phyloP scores from a whole-genome alignment of 371 early-diverging fungal species.

The Rhizopus microsporus region DNA sequence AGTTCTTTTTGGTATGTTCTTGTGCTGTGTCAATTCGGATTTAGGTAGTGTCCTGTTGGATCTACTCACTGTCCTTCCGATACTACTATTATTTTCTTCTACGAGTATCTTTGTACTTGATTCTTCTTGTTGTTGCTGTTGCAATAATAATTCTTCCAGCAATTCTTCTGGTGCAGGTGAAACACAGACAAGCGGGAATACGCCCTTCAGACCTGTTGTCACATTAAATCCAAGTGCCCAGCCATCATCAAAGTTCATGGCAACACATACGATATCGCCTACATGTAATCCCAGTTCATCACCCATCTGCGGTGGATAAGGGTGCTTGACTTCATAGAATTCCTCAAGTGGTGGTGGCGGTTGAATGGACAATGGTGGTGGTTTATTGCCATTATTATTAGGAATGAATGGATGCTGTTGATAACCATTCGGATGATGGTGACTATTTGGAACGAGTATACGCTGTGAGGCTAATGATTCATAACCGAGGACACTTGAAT shows the following conservation, averaged over 20 bases:
- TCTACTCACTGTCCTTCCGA: conserved; percentile 18
- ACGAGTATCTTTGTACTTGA: conserved; percentile 30
- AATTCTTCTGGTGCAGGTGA: conserved; percentile 37
- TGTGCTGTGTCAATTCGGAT: conserved; percentile 29
- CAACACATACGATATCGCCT: conserved; percentile 69
- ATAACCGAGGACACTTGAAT: conserved; percentile 18
- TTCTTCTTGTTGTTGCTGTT: conserved; percentile 8
- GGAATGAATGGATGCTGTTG: neutral
- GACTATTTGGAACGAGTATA: conserved; percentile 1
- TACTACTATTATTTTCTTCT: conserved; percentile 22
- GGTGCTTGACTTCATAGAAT: conserved; percentile 54
- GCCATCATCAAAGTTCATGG: conserved; percentile 65
- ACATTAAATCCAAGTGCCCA: conserved; percentile 76
- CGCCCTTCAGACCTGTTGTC: conserved; percentile 65
- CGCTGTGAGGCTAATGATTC: conserved; percentile 25
- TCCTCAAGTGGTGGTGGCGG: conserved; percentile 28
- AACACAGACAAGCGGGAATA: conserved; percentile 74
- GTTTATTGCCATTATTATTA: neutral
- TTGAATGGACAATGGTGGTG: conserved; percentile 7
- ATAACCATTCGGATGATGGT: neutral
- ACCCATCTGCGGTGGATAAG: conserved; percentile 61
- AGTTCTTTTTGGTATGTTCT: conserved; percentile 46
- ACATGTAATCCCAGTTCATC: conserved; percentile 70
- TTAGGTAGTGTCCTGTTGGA: conserved; percentile 14
- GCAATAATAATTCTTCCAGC: conserved; percentile 34